A percentile compares a stretch with the other conserved stretches of the same genome.
phyloP scores from a whole-genome alignment of 345 rosid genomes.

The Psidium friedrichsthalianum region DNA sequence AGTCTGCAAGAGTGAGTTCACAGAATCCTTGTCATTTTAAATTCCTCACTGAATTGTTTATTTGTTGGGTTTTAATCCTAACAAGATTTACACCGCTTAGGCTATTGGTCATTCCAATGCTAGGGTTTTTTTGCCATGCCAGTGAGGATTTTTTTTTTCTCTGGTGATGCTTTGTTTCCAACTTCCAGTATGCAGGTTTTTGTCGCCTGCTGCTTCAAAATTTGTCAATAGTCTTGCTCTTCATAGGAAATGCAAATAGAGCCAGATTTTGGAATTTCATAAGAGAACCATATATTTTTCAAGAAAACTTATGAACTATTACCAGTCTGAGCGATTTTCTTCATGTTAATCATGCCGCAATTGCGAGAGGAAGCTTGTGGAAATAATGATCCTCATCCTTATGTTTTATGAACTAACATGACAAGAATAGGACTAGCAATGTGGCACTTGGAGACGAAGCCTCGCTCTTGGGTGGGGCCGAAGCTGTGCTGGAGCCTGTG shows the following conservation, averaged over 20 bases:
- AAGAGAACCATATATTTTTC: background rate
- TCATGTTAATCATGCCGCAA: background rate
- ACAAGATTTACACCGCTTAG: background rate
- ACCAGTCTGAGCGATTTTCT: background rate
- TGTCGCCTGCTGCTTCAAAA: fast-evolving
- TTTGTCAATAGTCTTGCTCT: background rate
- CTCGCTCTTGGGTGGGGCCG: background rate
- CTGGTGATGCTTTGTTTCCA: background rate
- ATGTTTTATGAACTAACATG: background rate
- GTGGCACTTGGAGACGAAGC: background rate
- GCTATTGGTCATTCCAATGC: background rate
- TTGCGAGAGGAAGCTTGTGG: background rate
- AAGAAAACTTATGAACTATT: background rate
- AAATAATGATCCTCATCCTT: background rate
- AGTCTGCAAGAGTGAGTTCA: background rate
- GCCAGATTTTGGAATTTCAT: fast-evolving
- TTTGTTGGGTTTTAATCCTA: too few species aligned
- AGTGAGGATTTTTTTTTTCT: background rate
- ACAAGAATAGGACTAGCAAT: background rate
- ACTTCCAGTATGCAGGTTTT: background rate
- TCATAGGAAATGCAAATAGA: background rate
- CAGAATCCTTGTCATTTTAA: background rate
- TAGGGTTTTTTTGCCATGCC: background rate
- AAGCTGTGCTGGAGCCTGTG: background rate
- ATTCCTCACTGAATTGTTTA: background rate